phyloP scores from a whole-genome alignment of 1,284 basidiomycete species.

The Cutaneotrichosporon cutaneum region DNA sequence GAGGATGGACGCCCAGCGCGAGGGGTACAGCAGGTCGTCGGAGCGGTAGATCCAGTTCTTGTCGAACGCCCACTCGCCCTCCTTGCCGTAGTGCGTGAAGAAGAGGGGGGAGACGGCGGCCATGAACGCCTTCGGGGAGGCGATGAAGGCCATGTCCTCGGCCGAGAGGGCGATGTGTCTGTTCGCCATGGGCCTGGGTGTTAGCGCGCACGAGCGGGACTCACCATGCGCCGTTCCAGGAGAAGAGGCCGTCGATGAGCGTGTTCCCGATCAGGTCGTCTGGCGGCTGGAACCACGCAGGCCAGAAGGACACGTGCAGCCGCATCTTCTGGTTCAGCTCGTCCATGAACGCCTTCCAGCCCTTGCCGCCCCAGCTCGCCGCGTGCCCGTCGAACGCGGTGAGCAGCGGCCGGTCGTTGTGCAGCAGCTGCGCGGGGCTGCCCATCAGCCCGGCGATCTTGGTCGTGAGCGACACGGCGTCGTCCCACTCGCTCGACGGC shows the following conservation, averaged over 20 bases:
- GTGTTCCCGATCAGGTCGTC: slow-evolving; percentile 34
- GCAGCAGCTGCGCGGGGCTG: slow-evolving; percentile 21
- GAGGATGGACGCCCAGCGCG: slow-evolving; percentile 45
- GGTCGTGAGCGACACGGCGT: slow-evolving; percentile 28
- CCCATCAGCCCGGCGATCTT: slow-evolving; percentile 27
- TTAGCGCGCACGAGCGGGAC: slow-evolving; percentile 4
- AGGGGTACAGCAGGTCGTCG: slow-evolving; percentile 50
- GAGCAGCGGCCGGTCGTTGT: slow-evolving; percentile 32
- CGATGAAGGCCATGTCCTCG: slow-evolving; percentile 43
- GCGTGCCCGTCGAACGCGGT: slow-evolving; percentile 48
- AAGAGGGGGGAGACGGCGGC: slow-evolving; percentile 64
- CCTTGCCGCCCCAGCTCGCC: slow-evolving; percentile 35
- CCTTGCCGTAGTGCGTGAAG: slow-evolving; percentile 58
- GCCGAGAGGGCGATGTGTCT: slow-evolving; percentile 25
- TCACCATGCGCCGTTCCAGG: slow-evolving; percentile 53
- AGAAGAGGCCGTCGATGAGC: slow-evolving; percentile 45
- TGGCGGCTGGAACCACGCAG: slow-evolving; percentile 50
- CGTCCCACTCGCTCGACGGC: slow-evolving; percentile 24
- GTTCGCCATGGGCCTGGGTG: slow-evolving; percentile 41
- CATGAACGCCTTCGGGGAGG: slow-evolving; percentile 59
- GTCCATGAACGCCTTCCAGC: slow-evolving; percentile 42
- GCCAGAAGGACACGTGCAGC: slow-evolving; percentile 49
- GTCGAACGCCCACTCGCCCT: slow-evolving; percentile 49
- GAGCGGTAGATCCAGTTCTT: slow-evolving; percentile 55
- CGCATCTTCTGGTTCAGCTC: slow-evolving; percentile 27